These are phyloP conservation scores for Neofusicoccum ribis DNA, from an alignment of 2,329 filamentous ascomycete species.

Conservation along the genomic window DNA sequence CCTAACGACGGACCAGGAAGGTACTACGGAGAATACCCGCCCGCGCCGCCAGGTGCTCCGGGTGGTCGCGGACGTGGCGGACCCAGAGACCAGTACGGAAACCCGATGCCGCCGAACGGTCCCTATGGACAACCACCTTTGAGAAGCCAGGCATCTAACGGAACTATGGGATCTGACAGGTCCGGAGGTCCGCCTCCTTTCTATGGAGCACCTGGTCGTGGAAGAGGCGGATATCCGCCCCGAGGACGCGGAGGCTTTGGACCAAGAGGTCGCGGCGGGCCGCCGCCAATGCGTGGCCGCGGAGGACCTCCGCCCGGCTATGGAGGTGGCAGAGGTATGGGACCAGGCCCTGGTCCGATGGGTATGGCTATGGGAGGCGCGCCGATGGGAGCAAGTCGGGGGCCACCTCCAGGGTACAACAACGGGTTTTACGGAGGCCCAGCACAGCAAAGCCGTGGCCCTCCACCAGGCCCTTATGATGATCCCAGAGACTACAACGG, in stretches of 20 bases:
- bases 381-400: constrained; percentile 45
- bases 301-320: constrained; percentile 42
- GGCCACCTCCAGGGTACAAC: constrained; percentile 44
- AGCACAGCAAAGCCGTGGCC: constrained; percentile 44
- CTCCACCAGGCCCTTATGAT: constrained; percentile 38
- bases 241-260: constrained; percentile 39
- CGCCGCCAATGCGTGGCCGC: constrained; percentile 28
- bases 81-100: constrained; percentile 65
- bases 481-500: constrained; percentile 30
- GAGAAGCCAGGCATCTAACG: constrained; percentile 31
- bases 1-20: constrained; percentile 42
- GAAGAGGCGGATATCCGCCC: constrained; percentile 28
- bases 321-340: constrained; percentile 37
- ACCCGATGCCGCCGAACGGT: constrained; percentile 44
- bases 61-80: constrained; percentile 30
- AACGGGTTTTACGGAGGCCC: constrained; percentile 37
- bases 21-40: constrained; percentile 33
- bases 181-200: constrained; percentile 42
- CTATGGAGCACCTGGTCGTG: constrained; percentile 27
- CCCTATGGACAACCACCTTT: constrained; percentile 46
- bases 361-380: constrained; percentile 24
- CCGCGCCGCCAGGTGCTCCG: constrained; percentile 34
- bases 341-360: constrained; percentile 21
- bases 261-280: constrained; percentile 36
- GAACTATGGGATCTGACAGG: constrained; percentile 39